Conservation (phyloP, 345 rosid species). For the Dimocarpus longan region DNA sequence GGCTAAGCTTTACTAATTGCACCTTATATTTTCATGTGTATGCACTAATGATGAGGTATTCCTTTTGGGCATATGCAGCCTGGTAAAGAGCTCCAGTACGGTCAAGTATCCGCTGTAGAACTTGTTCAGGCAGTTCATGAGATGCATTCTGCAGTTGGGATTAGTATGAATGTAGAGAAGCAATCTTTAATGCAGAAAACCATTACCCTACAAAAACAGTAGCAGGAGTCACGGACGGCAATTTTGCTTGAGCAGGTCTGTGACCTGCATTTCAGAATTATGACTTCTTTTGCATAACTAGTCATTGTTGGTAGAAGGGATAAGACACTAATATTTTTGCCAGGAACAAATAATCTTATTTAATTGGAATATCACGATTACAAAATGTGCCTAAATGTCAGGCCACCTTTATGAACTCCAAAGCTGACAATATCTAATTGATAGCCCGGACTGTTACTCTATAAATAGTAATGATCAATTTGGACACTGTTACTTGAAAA, state of each 20-base stretch:
- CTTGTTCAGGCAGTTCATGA: constrained; percentile 87
- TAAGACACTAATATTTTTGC: background rate
- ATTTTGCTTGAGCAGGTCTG: constrained; percentile 86
- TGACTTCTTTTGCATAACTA: background rate
- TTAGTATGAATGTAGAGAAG: constrained; percentile 76
- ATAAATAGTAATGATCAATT: too few species aligned
- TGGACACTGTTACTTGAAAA: too few species aligned
- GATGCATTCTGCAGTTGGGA: constrained; percentile 94
- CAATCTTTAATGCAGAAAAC: constrained; percentile 73
- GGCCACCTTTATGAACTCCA: too few species aligned
- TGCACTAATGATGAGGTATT: background rate
- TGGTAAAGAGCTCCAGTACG: constrained; percentile 57
- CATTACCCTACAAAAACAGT: constrained; percentile 71
- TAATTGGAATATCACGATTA: background rate
- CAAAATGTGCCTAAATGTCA: background rate
- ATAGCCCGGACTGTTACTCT: too few species aligned
- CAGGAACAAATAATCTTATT: background rate
- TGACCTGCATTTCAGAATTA: background rate
- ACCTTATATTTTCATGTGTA: background rate
- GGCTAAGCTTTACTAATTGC: background rate
- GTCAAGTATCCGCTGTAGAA: constrained; percentile 85
- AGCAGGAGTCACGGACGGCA: constrained; percentile 74
- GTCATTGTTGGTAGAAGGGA: background rate
- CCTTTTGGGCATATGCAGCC: constrained; percentile 42
- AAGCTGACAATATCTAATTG: too few species aligned